phyloP scores from a whole-genome alignment of 495 filamentous ascomycete species.

The Penicillium pulvis region DNA sequence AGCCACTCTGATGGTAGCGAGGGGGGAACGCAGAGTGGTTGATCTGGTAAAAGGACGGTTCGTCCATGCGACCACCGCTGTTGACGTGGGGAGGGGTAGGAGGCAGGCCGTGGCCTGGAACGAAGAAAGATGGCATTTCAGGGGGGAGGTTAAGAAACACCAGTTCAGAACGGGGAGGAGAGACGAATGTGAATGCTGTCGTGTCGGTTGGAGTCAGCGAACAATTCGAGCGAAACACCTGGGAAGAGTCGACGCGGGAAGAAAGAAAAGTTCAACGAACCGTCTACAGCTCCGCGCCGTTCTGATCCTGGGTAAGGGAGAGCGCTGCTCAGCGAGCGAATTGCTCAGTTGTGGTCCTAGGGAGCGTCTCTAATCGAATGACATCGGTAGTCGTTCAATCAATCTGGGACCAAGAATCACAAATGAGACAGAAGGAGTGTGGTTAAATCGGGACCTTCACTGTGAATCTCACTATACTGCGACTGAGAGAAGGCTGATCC shows the following conservation, averaged over 20 bases:
- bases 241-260: slow-evolving; percentile 12
- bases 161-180: slow-evolving; percentile 42
- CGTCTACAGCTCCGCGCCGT: slow-evolving; percentile 49
- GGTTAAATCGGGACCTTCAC: background rate
- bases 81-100: slow-evolving; percentile 50
- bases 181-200: slow-evolving; percentile 34
- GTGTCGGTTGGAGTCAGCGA: slow-evolving; percentile 19
- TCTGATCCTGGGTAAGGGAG: slow-evolving; percentile 43
- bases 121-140: slow-evolving; percentile 51
- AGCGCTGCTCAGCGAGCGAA: slow-evolving; percentile 48
- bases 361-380: slow-evolving; percentile 46
- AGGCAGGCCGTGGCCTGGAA: slow-evolving; percentile 47
- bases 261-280: slow-evolving; percentile 34
- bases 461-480: background rate
- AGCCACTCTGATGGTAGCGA: slow-evolving; percentile 50
- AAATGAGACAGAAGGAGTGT: slow-evolving; percentile 34
- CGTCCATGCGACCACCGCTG: slow-evolving; percentile 44
- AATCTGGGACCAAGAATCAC: slow-evolving; percentile 28
- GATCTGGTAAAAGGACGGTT: slow-evolving; percentile 44
- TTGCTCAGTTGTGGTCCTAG: slow-evolving; percentile 39
- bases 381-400: slow-evolving; percentile 34
- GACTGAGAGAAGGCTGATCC: slow-evolving; percentile 7
- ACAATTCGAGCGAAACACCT: slow-evolving; percentile 3
- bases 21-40: slow-evolving; percentile 46
- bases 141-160: slow-evolving; percentile 24